A percentile compares a stretch with the other conserved stretches of the same genome.
phyloP scores from a whole-genome alignment of 2,329 filamentous ascomycete genomes.

The Lachnellula hyalina region DNA sequence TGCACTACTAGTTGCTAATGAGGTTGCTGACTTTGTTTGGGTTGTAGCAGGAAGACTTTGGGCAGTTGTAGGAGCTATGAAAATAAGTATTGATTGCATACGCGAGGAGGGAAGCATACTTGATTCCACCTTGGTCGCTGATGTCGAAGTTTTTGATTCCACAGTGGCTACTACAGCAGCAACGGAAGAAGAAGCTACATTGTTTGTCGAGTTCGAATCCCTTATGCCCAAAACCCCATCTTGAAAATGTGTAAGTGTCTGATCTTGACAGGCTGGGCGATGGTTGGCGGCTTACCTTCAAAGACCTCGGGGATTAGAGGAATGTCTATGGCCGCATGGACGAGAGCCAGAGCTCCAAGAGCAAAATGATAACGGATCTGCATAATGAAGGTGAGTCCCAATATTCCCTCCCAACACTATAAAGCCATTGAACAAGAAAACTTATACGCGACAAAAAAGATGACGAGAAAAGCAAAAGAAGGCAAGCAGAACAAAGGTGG shows the following conservation, averaged over 20 bases:
- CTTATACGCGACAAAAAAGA: not conserved
- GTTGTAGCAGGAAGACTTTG: not conserved
- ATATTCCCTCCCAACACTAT: not conserved
- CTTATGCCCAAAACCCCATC: not conserved
- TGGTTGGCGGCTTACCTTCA: not conserved
- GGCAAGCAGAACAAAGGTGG: slow-evolving; percentile 1
- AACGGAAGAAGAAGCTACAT: not conserved
- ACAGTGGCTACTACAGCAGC: not conserved
- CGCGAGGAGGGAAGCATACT: not conserved
- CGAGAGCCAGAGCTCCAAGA: slow-evolving; percentile 16
- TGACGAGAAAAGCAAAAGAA: slow-evolving; percentile 1
- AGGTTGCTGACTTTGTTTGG: not conserved
- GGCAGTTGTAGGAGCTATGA: not conserved
- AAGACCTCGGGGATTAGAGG: not conserved
- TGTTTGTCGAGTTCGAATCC: not conserved
- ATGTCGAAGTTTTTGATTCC: not conserved
- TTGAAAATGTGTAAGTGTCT: not conserved
- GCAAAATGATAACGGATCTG: slow-evolving; percentile 9
- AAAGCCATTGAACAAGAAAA: slow-evolving; percentile 7
- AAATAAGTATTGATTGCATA: not conserved
- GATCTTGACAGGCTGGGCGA: not conserved
- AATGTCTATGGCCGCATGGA: slow-evolving; percentile 11
- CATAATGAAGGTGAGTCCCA: slow-evolving; percentile 16
- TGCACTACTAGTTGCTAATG: not conserved
- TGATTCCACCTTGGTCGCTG: not conserved